Conservation (phyloP, 202 grass and related monocot genomes). For the Eragrostis tef region DNA sequence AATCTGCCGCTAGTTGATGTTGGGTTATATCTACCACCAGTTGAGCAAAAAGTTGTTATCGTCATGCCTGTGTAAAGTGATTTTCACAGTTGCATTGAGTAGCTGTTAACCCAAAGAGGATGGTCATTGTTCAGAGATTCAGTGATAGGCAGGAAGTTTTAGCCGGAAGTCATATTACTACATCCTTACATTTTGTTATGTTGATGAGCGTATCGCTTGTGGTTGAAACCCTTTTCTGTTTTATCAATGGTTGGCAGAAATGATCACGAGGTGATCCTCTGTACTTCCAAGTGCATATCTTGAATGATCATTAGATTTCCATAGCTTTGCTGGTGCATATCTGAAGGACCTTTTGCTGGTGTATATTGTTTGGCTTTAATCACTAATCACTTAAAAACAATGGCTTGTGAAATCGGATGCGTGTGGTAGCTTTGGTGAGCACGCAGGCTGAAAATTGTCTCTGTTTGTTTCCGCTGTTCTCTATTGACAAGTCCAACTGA, state of each 20-base stretch:
- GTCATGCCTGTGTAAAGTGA: background rate
- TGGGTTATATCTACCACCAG: too few species aligned
- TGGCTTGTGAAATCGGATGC: too few species aligned
- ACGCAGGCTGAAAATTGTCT: too few species aligned
- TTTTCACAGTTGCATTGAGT: background rate
- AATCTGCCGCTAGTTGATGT: background rate
- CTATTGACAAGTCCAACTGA: background rate
- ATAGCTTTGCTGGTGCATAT: background rate
- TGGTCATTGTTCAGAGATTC: conserved; percentile 27
- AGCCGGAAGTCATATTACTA: conserved; percentile 20
- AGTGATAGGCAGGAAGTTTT: conserved; percentile 18
- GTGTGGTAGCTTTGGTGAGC: too few species aligned
- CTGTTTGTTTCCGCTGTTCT: too few species aligned
- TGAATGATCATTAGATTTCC: background rate
- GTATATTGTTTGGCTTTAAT: too few species aligned
- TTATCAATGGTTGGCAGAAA: conserved; percentile 23
- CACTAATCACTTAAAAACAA: too few species aligned
- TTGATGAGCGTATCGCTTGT: conserved; percentile 17
- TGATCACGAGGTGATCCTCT: conserved; percentile 21
- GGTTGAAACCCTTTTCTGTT: conserved; percentile 9
- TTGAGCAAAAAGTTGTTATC: background rate
- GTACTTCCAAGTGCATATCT: background rate
- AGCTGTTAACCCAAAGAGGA: conserved; percentile 10
- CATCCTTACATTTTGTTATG: background rate
- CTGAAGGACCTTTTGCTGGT: too few species aligned